phyloP scores from a whole-genome alignment of 352 stramenopile species.

The Blastocystis sp. region DNA sequence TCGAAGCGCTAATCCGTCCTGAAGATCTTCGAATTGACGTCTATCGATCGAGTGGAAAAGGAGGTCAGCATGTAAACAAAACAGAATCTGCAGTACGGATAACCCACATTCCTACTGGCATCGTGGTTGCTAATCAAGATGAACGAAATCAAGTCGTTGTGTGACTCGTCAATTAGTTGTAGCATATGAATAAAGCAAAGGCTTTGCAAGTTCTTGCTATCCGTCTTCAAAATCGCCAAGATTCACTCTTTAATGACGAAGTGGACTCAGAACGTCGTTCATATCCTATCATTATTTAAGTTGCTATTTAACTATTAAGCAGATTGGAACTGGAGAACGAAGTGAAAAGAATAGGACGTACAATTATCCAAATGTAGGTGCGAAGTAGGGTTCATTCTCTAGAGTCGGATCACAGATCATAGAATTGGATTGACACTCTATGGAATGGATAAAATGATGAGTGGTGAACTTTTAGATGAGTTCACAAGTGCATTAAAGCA shows the following conservation, averaged over 20 bases:
- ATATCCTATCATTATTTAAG: constrained; percentile 65
- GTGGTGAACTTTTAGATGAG: constrained; percentile 78
- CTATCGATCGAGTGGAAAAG: constrained; percentile 88
- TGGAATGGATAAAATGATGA: constrained; percentile 81
- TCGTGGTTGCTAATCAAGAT: constrained; percentile 71
- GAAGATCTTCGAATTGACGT: constrained; percentile 94
- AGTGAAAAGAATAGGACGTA: constrained; percentile 96
- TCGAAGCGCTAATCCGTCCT: constrained; percentile 79
- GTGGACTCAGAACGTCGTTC: not conserved
- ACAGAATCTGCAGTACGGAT: constrained; percentile 92
- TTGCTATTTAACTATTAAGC: constrained; percentile 72
- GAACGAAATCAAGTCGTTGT: constrained; percentile 65
- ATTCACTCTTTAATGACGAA: not conserved
- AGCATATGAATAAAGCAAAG: constrained; percentile 96
- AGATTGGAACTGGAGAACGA: constrained; percentile 87
- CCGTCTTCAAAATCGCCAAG: constrained; percentile 87
- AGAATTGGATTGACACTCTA: constrained; percentile 78
- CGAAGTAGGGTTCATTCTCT: constrained; percentile 64
- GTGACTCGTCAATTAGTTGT: not conserved
- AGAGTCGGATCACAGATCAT: constrained; percentile 90
- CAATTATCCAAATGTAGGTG: constrained; percentile 75
- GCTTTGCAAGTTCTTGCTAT: constrained; percentile 91
- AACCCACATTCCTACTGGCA: constrained; percentile 91
- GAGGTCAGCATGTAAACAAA: constrained; percentile 98
- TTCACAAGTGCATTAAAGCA: constrained; percentile 73